phyloP scores from a whole-genome alignment of 2,329 filamentous ascomycete genomes.

The Fusarium sp. region DNA sequence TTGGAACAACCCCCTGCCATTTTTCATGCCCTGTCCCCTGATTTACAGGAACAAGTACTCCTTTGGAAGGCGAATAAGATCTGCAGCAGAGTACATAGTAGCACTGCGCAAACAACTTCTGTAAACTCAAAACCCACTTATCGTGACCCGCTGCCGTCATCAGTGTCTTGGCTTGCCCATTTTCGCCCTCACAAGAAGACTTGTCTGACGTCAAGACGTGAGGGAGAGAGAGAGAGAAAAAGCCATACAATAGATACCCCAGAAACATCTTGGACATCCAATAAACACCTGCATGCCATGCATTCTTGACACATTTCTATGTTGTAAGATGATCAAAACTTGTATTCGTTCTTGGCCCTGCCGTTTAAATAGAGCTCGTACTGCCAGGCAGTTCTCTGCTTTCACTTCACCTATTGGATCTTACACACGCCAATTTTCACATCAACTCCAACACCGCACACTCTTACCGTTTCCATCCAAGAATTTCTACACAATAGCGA shows the following conservation, averaged over 20 bases:
- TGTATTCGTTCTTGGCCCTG: constrained; percentile 9
- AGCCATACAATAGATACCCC: background rate
- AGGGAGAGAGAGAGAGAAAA: background rate
- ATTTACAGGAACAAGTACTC: constrained; percentile 32
- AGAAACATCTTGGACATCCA: constrained; percentile 1
- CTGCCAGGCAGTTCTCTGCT: background rate
- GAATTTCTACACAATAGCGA: constrained; percentile 12
- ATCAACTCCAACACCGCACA: background rate
- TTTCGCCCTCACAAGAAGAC: constrained; percentile 1
- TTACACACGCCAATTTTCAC: background rate
- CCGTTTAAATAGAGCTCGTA: constrained; percentile 12
- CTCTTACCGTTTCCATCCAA: background rate
- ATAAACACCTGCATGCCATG: background rate
- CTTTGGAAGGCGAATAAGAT: background rate
- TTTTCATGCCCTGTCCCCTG: constrained; percentile 15
- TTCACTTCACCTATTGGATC: constrained; percentile 1
- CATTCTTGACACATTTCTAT: constrained; percentile 1
- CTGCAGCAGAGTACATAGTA: too few species aligned
- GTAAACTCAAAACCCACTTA: constrained; percentile 28
- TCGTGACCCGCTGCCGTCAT: constrained; percentile 42
- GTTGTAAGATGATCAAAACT: constrained; percentile 19
- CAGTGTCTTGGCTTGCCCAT: constrained; percentile 33
- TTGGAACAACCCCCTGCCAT: constrained; percentile 14
- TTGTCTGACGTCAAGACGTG: constrained; percentile 38
- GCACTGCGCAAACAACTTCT: background rate